Evolutionary conservation across 352 stramenopile genomes (phyloP).

Genomic region (Phytophthora uliginosa): DNA sequence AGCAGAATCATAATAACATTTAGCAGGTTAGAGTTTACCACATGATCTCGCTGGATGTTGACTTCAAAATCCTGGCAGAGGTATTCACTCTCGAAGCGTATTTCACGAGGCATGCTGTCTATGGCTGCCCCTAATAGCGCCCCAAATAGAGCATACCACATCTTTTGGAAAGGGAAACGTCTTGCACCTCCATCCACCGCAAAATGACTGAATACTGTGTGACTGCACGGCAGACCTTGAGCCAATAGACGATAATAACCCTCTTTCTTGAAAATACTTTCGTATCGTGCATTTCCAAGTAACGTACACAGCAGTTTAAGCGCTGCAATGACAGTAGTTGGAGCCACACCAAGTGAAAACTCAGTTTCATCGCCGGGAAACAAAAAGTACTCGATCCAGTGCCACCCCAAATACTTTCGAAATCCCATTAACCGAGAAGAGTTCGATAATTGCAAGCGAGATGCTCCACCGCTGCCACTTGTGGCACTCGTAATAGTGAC

Average conservation of each 20-base stretch:
- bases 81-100: conserved; percentile 73
- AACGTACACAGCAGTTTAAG: conserved; percentile 62
- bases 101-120: conserved; percentile 68
- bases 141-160: conserved; percentile 80
- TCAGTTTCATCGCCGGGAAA: conserved; percentile 46
- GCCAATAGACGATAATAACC: conserved; percentile 76
- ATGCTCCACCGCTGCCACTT: conserved; percentile 14
- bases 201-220: conserved; percentile 31
- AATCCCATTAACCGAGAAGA: conserved; percentile 61
- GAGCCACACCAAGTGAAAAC: conserved; percentile 44
- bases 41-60: conserved; percentile 64
- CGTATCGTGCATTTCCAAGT: conserved; percentile 57
- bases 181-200: conserved; percentile 1
- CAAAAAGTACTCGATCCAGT: conserved; percentile 78
- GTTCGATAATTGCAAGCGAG: conserved; percentile 60
- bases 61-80: conserved; percentile 77
- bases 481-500: conserved; percentile 13
- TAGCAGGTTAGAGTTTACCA: conserved; percentile 64
- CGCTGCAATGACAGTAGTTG: conserved; percentile 63
- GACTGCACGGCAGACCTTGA: conserved; percentile 65
- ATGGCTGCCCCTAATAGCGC: conserved; percentile 69
- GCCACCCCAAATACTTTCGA: conserved; percentile 65
- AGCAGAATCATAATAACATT: conserved; percentile 65
- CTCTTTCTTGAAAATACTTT: conserved; percentile 69
- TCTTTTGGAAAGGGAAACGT: conserved; percentile 69